Conservation (phyloP, 2,329 filamentous ascomycete genomes). For the Alternaria brassicae region DNA sequence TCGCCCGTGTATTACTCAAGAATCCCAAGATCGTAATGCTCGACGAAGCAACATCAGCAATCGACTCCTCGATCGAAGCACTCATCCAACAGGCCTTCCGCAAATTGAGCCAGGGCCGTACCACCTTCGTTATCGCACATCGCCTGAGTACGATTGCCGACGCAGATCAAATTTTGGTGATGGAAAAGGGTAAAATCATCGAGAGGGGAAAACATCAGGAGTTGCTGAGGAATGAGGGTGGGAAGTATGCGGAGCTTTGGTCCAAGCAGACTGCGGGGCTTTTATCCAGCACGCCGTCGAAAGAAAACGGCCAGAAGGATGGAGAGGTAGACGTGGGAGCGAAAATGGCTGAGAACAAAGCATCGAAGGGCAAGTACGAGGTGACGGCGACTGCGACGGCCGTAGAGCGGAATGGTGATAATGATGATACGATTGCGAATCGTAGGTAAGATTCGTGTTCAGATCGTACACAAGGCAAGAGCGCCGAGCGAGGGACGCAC, state of each 20-base stretch:
- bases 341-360: constrained; percentile 33
- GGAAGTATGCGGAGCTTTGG: constrained; percentile 86
- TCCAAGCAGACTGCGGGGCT: constrained; percentile 71
- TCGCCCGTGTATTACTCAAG: constrained; percentile 79
- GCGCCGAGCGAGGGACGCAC: too few species aligned
- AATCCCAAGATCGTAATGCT: constrained; percentile 81
- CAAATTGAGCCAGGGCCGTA: constrained; percentile 65
- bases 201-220: constrained; percentile 82
- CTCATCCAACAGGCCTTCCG: constrained; percentile 69
- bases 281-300: constrained; percentile 26
- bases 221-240: constrained; percentile 68
- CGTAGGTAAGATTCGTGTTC: too few species aligned
- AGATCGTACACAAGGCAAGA: too few species aligned
- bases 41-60: constrained; percentile 87
- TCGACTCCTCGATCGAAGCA: constrained; percentile 75
- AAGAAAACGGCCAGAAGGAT: constrained; percentile 24
- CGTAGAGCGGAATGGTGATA: constrained; percentile 19
- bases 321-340: background rate
- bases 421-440: constrained; percentile 10
- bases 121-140: constrained; percentile 75
- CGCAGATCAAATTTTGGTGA: constrained; percentile 83
- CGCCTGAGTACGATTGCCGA: constrained; percentile 85
- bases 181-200: constrained; percentile 75
- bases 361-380: constrained; percentile 29
- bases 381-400: constrained; percentile 25